Conservation (phyloP, 1,284 basidiomycete genomes). For the Sporisorium iseilematis-ciliati region DNA sequence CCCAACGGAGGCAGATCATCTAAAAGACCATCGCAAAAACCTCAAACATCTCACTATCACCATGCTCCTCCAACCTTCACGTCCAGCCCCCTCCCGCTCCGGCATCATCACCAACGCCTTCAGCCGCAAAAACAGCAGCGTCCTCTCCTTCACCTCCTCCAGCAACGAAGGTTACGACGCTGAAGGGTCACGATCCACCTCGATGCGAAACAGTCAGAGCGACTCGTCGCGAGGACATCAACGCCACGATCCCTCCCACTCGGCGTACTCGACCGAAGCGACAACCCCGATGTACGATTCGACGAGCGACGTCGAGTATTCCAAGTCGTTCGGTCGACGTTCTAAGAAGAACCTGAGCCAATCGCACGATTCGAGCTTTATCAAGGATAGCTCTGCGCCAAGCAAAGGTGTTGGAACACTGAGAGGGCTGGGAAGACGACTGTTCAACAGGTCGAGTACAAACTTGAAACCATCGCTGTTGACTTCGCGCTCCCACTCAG, state of each 20-base stretch:
- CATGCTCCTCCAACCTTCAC: conserved; percentile 24
- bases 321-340: conserved; percentile 11
- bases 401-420: conserved; percentile 23
- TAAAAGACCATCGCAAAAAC: background rate
- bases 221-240: conserved; percentile 18
- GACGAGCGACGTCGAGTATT: conserved; percentile 32
- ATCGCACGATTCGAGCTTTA: conserved; percentile 24
- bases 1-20: background rate
- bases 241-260: conserved; percentile 10
- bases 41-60: background rate
- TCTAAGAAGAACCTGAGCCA: background rate
- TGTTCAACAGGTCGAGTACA: conserved; percentile 43
- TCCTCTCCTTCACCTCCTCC: conserved; percentile 39
- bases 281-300: conserved; percentile 1
- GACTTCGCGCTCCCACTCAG: conserved; percentile 44
- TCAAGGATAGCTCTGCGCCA: background rate
- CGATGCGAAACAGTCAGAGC: conserved; percentile 22
- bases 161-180: conserved; percentile 28
- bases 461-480: conserved; percentile 25
- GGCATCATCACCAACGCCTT: conserved; percentile 12
- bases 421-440: conserved; percentile 30
- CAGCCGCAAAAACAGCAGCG: conserved; percentile 32
- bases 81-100: conserved; percentile 1
- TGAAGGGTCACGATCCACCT: conserved; percentile 8
- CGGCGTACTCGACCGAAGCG: background rate